A percentile compares a stretch with the other conserved stretches of the same genome.
Evolutionary conservation across 2,329 filamentous ascomycete species (phyloP).

Genomic region (Talaromyces sp.): DNA sequence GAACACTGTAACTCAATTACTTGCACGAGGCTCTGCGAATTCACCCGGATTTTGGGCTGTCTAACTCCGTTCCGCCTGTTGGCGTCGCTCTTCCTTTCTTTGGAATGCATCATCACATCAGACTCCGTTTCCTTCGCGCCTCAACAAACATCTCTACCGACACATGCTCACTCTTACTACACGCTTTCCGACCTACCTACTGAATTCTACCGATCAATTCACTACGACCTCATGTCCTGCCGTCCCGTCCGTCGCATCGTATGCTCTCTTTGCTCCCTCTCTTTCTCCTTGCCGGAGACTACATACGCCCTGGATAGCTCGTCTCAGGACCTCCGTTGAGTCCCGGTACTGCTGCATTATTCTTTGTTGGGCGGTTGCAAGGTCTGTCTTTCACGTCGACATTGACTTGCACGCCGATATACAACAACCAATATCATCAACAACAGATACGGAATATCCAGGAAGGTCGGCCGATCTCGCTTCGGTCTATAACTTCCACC

Average conservation of each 20-base stretch:
- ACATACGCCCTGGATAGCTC: not conserved
- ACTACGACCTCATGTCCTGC: not conserved
- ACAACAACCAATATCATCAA: not conserved
- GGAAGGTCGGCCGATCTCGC: not conserved
- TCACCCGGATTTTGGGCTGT: not conserved
- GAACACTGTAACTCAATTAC: no score
- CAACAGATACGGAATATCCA: not conserved
- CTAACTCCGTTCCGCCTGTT: not conserved
- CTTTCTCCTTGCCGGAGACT: conserved; percentile 1
- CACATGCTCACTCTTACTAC: not conserved
- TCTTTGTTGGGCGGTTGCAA: not conserved
- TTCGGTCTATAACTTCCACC: not conserved
- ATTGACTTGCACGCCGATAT: not conserved
- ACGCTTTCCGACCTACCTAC: not conserved
- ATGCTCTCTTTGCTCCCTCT: not conserved
- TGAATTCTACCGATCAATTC: not conserved
- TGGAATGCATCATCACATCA: not conserved
- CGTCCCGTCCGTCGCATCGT: not conserved
- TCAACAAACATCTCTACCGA: not conserved
- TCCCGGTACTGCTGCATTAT: not conserved
- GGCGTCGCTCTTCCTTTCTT: not conserved
- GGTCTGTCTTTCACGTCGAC: not conserved
- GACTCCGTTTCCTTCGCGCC: not conserved
- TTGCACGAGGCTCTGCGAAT: not conserved
- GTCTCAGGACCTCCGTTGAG: not conserved